Evolutionary conservation across 2,329 filamentous ascomycete genomes (phyloP), one percentile per base, ranked within the genome.

Genomic region (Fusarium sp.): DNA sequence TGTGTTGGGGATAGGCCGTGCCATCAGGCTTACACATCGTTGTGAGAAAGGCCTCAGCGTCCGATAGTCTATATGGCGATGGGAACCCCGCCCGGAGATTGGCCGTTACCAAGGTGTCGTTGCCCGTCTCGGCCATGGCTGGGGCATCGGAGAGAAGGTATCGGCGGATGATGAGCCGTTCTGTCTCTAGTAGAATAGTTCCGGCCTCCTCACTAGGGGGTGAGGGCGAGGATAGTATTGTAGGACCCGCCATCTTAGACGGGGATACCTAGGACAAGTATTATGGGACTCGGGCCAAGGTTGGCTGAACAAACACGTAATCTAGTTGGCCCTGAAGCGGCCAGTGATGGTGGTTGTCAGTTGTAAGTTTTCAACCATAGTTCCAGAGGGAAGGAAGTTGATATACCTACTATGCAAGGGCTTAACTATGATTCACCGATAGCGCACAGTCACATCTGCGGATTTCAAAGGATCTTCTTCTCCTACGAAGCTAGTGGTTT

Each of bases 31-130:
- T 59, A n/a, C 38, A 58, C 50, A 53, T 64, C 20, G 62, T 61
- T 36, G 62, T 58, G 65, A 84, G 77, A 73, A 79, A 84, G n/a
- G 13, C 40, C 18, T 80, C 68, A 2, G 83, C 81, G 53, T 80
- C 74, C 7, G 77, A 74, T 8, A 80, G 68, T 0, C 78, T 81
- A 74, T 86, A 86, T 0, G 85, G 85, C 9, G 68, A 72, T 3
- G 84, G 83, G 61, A 85, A 86, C 40, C 75, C 67, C 70, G 83
- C 76, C 61, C 81, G 80, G 79, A 87, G 79, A 69, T 76, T 78
- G 10, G 59, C 64, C 1, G 76, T 69, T 4, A 86, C 74, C 18
- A 78, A 66, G 9, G 74, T 72, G 64, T 82, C 77, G 75, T 85
- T 79, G 60, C 76, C 82, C 1, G 75, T 77, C 4, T 58, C 59